Percentiles rank a stretch among this genome's conserved stretches.
These are phyloP conservation scores for Podospora bellae-mahoneyi DNA, from an alignment of 495 filamentous ascomycete species.

Conservation along the genomic window DNA sequence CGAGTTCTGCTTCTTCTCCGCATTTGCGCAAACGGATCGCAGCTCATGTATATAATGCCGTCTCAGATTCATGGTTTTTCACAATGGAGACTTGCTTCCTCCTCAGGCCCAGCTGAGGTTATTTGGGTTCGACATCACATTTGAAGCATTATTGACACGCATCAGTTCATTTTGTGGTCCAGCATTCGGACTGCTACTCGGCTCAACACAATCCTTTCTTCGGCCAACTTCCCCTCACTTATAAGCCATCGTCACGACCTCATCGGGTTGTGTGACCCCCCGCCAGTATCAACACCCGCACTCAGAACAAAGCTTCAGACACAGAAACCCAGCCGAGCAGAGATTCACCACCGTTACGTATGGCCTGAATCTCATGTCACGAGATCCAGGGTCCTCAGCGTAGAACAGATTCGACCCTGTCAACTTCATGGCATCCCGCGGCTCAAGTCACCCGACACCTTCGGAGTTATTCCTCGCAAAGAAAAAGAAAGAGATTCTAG, in stretches of 20 bases:
- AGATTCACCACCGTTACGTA: constrained; percentile 10
- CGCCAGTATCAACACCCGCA: neutral
- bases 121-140: neutral
- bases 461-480: constrained; percentile 27
- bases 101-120: neutral
- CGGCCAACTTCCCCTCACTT: neutral
- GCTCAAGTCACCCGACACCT: constrained; percentile 26
- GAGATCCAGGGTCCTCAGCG: constrained; percentile 26
- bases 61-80: neutral
- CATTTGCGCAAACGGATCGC: constrained; percentile 34
- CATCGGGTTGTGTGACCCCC: neutral
- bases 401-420: constrained; percentile 21
- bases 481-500: constrained; percentile 31
- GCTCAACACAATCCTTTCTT: neutral
- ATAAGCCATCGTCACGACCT: neutral
- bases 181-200: neutral
- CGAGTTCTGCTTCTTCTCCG: constrained; percentile 23
- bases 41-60: constrained; percentile 20
- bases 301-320: neutral
- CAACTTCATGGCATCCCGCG: constrained; percentile 31
- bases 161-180: neutral
- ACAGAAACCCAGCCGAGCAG: constrained; percentile 2
- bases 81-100: neutral
- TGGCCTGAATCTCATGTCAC: constrained; percentile 29
- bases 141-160: neutral